These are phyloP conservation scores for Tephrocybe sp. DNA, from an alignment of 768 basidiomycete species.

Conservation along the genomic window DNA sequence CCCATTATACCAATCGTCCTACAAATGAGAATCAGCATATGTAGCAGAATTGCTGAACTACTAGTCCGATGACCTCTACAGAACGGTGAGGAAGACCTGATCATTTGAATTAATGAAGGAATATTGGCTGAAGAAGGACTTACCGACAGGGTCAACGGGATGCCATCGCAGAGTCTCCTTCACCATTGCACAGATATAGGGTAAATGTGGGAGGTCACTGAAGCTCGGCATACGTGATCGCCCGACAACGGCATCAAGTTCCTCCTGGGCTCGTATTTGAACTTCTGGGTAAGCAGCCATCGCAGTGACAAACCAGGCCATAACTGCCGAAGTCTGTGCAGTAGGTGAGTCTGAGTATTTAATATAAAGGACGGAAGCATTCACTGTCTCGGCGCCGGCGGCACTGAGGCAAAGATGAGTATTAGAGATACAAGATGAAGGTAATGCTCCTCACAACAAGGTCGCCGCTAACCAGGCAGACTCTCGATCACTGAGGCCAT, in stretches of 20 bases:
- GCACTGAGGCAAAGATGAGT: constrained; percentile 1
- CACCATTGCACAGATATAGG: constrained; percentile 19
- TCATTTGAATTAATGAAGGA: neutral
- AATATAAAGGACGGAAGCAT: neutral
- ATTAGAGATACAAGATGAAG: neutral
- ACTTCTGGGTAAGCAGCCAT: constrained; percentile 10
- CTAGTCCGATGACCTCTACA: neutral
- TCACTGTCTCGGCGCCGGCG: constrained; percentile 6
- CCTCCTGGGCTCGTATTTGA: constrained; percentile 8
- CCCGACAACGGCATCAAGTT: constrained; percentile 8
- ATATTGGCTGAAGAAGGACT: neutral
- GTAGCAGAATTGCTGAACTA: no score
- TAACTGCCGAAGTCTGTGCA: constrained; percentile 4
- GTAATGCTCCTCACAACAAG: constrained; percentile 10
- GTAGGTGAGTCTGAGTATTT: neutral
- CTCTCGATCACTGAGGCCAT: constrained; percentile 12
- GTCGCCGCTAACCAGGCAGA: constrained; percentile 14
- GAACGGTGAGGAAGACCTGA: neutral
- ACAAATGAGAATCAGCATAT: constrained; percentile 18
- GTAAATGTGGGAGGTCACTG: constrained; percentile 14
- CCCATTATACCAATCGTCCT: constrained; percentile 31
- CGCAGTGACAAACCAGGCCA: constrained; percentile 11
- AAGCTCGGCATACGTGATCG: neutral
- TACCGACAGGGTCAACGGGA: constrained; percentile 20
- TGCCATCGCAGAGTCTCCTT: constrained; percentile 21